These are phyloP conservation scores for Ajuga reptans DNA, from an alignment of 305 asterid species.

Conservation along the genomic window DNA sequence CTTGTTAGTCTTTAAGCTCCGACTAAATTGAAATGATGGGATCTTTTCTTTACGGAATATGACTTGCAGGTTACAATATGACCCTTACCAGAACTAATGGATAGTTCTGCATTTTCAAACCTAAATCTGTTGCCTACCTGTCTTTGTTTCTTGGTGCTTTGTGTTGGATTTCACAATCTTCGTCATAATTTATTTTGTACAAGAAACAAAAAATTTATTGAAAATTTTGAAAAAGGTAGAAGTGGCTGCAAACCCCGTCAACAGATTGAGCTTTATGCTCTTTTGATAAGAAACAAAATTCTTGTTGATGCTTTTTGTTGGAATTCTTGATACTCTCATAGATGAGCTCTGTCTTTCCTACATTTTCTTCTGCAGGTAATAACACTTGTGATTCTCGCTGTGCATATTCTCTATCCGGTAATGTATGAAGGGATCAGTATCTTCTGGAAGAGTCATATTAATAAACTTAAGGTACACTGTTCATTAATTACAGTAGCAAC, in stretches of 20 bases:
- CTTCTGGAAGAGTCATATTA: conserved; percentile 60
- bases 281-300: no score
- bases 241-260: no score
- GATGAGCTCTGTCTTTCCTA: conserved; percentile 5
- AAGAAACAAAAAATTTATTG: no score
- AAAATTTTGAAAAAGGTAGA: no score
- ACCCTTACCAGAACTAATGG: neutral
- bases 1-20: neutral
- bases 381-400: conserved; percentile 59
- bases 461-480: conserved; percentile 62
- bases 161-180: neutral
- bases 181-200: no score
- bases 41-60: neutral
- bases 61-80: neutral
- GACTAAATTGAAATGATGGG: neutral
- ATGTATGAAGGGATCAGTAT: conserved; percentile 65
- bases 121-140: neutral
- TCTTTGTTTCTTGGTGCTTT: conserved; percentile 5
- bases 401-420: conserved; percentile 66
- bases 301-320: neutral
- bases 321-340: conserved; percentile 3
- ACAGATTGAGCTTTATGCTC: no score
- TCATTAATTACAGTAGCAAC: conserved; percentile 8
- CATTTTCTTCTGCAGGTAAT: conserved; percentile 41
- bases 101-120: neutral